phyloP scores from a whole-genome alignment of 768 basidiomycete genomes.

The Phlebiopsis flavidoalba region DNA sequence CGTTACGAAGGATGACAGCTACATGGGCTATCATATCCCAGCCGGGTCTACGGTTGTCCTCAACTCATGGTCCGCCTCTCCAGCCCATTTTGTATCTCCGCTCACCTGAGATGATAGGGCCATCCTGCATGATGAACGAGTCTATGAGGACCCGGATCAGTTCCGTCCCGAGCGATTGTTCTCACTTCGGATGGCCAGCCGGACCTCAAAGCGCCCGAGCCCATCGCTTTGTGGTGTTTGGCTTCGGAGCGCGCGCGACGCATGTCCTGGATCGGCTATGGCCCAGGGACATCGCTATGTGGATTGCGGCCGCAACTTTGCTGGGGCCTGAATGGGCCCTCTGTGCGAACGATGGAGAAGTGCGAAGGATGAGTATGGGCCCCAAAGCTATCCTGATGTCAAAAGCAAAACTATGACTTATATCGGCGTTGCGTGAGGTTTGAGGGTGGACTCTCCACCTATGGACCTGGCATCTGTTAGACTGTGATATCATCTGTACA shows the following conservation, averaged over 20 bases:
- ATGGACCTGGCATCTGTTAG: too few species aligned
- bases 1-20: constrained; percentile 25
- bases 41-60: constrained; percentile 20
- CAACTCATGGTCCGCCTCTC: constrained; percentile 1
- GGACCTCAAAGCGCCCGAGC: constrained; percentile 13
- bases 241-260: constrained; percentile 10
- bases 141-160: constrained; percentile 33
- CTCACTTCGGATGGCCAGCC: constrained; percentile 21
- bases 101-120: constrained; percentile 18
- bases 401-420: background rate
- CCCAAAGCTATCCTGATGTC: background rate
- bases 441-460: background rate
- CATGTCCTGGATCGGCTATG: constrained; percentile 6
- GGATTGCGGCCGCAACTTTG: constrained; percentile 3
- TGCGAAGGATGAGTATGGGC: background rate
- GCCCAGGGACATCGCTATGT: constrained; percentile 8
- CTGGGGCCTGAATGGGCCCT: constrained; percentile 6
- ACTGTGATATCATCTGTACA: too few species aligned
- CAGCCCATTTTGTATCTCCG: background rate
- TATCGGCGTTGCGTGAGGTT: background rate
- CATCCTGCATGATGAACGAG: constrained; percentile 31
- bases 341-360: constrained; percentile 4
- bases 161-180: constrained; percentile 41
- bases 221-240: constrained; percentile 7
- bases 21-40: constrained; percentile 28